Evolutionary conservation across 257 asterid genomes (phyloP).

Genomic region (Solanum lignicaule): DNA sequence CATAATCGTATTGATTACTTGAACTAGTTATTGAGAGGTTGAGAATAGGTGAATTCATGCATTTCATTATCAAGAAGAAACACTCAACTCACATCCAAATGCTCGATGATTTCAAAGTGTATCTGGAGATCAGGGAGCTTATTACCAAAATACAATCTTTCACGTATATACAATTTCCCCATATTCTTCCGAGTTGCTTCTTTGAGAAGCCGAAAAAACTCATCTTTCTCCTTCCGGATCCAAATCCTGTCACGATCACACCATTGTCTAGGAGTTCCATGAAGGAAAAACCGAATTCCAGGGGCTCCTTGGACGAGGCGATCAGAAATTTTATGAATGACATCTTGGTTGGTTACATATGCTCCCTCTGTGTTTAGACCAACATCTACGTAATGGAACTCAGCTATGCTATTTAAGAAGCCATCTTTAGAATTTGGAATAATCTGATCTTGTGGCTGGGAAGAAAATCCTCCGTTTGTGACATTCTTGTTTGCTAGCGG

Average conservation of each 20-base stretch:
- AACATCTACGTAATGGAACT: slow-evolving; percentile 87
- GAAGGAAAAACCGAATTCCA: slow-evolving; percentile 59
- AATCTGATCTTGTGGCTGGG: slow-evolving; percentile 27
- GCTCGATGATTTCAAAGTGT: slow-evolving; percentile 81
- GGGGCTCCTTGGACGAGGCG: slow-evolving; percentile 27
- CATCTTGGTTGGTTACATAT: slow-evolving; percentile 54
- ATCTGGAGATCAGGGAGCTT: slow-evolving; percentile 60
- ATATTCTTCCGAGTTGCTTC: slow-evolving; percentile 35
- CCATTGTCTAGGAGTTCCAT: slow-evolving; percentile 98
- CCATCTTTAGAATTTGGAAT: slow-evolving; percentile 57
- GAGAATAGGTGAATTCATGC: neutral
- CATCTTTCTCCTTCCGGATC: slow-evolving; percentile 69
- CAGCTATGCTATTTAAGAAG: slow-evolving; percentile 63
- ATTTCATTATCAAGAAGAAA: neutral
- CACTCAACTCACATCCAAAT: slow-evolving; percentile 54
- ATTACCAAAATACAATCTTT: slow-evolving; percentile 67
- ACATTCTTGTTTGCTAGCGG: slow-evolving; percentile 14
- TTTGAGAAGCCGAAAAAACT: slow-evolving; percentile 52
- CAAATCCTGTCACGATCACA: slow-evolving; percentile 56
- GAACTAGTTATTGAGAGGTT: neutral
- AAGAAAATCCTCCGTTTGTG: slow-evolving; percentile 14
- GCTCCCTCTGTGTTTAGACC: slow-evolving; percentile 82
- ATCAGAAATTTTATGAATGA: slow-evolving; percentile 42
- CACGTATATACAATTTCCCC: slow-evolving; percentile 58
- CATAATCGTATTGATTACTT: neutral